A percentile compares a stretch with the other conserved stretches of the same genome.
Evolutionary conservation across 2,329 filamentous ascomycete species (phyloP).

Genomic region (Colletotrichum tanaceti): DNA sequence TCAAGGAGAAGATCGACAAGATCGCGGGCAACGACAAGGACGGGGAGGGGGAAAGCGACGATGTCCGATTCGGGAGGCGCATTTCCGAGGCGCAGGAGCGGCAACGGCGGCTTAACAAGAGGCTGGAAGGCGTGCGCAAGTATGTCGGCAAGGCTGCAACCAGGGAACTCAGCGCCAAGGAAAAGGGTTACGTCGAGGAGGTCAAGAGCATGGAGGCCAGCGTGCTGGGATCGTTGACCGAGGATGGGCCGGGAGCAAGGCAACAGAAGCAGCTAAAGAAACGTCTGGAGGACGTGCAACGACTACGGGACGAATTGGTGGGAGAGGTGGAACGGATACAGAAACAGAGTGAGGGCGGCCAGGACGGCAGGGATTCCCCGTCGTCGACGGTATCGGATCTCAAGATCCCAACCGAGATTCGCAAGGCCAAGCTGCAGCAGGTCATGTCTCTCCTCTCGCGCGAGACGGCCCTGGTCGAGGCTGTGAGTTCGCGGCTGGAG

Average conservation of each 20-base stretch:
- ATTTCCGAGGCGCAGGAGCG: conserved; percentile 65
- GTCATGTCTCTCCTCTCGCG: conserved; percentile 73
- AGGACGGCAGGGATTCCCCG: conserved; percentile 44
- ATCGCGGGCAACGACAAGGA: conserved; percentile 70
- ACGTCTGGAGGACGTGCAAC: conserved; percentile 68
- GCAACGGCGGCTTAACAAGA: conserved; percentile 66
- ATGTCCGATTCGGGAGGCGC: conserved; percentile 69
- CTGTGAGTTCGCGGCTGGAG: conserved; percentile 71
- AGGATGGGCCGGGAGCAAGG: conserved; percentile 24
- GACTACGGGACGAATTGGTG: conserved; percentile 64
- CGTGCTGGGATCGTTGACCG: conserved; percentile 50
- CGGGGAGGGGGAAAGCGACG: conserved; percentile 62
- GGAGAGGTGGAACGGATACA: conserved; percentile 62
- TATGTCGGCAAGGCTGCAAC: conserved; percentile 55
- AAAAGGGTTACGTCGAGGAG: conserved; percentile 59
- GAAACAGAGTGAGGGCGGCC: conserved; percentile 41
- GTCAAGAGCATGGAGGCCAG: conserved; percentile 66
- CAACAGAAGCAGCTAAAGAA: conserved; percentile 61
- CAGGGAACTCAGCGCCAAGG: conserved; percentile 58
- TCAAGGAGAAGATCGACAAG: conserved; percentile 73
- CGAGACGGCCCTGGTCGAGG: conserved; percentile 76
- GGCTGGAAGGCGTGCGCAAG: conserved; percentile 69
- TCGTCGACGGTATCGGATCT: conserved; percentile 55
- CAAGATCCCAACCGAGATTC: conserved; percentile 69
- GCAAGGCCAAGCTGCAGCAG: conserved; percentile 71